Evolutionary conservation across 2,329 filamentous ascomycete species (phyloP), one percentile per base, ranked within the genome.

Genomic region (Diaporthe sp.): DNA sequence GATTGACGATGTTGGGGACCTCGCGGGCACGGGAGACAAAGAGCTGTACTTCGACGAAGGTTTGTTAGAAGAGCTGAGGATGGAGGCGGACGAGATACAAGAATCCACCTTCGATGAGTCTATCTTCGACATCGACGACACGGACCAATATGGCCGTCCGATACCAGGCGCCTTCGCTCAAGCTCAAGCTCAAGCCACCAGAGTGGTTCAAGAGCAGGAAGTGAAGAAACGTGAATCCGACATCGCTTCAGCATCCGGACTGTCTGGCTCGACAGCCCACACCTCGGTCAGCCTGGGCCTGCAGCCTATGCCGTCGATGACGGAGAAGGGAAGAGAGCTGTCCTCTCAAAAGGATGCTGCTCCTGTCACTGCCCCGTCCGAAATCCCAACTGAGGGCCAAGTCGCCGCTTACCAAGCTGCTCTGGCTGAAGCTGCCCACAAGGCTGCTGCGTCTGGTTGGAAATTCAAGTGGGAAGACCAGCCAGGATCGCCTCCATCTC

Each of bases 401-500:
- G 84, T 86, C 74, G 91, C 92, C 57, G 93, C 91, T 1, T 96
- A 98, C 80, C 95, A 98, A 81, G 93, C 93, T 71, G 95, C 95
- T 1, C 88, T 98, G 6, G 95, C 95, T 2, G 93, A 94, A 62
- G 96, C 95, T 9, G 94, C 95, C 13, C 92, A 93, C 77, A 89
- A 93, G 81, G 95, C 95, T 8, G 93, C 92, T 31, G 91, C 91
- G 1, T 93, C 92, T 51, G 95, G 95, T 3, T 76, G 75, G 75
- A 76, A 73, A 28, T 76, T 74, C 46, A 71, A 74, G 37, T 76
- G 75, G 75, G 75, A 93, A 94, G 74, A 96, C 98, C 79, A 87
- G 90, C 22, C 89, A 94, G 19, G 88, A 90, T 88, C 87, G 19
- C 49, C 65, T 19, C 65, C 65, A 4, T 42, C 65, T 28, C 46